A percentile compares a stretch with the other conserved stretches of the same genome.
These are phyloP conservation scores for Coniochaeta sp. DNA, from an alignment of 2,329 filamentous ascomycete genomes.

Conservation along the genomic window DNA sequence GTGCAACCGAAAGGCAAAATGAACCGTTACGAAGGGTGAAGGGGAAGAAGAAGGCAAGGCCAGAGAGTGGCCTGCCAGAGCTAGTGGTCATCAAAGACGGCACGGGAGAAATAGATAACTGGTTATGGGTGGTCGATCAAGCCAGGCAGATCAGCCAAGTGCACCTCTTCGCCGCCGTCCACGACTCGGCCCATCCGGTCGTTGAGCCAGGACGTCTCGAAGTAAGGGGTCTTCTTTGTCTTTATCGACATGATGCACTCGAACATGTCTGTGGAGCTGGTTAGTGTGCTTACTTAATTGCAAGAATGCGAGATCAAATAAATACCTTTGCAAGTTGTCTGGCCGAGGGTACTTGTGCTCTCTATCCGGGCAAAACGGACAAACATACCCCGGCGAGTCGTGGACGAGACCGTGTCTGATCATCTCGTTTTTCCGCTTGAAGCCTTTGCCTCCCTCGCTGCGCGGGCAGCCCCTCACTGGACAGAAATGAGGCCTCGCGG, in stretches of 20 bases:
- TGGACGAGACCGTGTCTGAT: slow-evolving; percentile 80
- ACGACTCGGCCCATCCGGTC: slow-evolving; percentile 75
- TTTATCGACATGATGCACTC: slow-evolving; percentile 85
- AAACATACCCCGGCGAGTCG: slow-evolving; percentile 89
- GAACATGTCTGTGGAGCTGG: slow-evolving; percentile 62
- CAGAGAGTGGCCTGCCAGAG: background rate
- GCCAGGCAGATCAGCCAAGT: slow-evolving; percentile 23
- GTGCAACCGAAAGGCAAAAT: background rate
- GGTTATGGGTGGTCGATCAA: too few relatives aligned
- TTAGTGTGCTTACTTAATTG: background rate
- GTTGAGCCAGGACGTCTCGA: slow-evolving; percentile 76
- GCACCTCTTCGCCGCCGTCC: slow-evolving; percentile 65
- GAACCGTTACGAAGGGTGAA: background rate
- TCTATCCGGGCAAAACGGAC: slow-evolving; percentile 88
- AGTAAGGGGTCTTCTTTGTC: slow-evolving; percentile 78
- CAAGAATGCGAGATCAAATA: slow-evolving; percentile 7
- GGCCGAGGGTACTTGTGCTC: slow-evolving; percentile 93
- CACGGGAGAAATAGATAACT: too few relatives aligned
- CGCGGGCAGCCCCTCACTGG: slow-evolving; percentile 55
- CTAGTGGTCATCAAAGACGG: too few relatives aligned
- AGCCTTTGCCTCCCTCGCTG: slow-evolving; percentile 58
- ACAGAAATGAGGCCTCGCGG: slow-evolving; percentile 59
- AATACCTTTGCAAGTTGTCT: slow-evolving; percentile 89
- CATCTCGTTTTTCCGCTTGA: slow-evolving; percentile 70
- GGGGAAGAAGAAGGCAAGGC: background rate